Percentiles rank a stretch among this genome's conserved stretches.
phyloP scores from a whole-genome alignment of 106 monocot genomes.

The Phalaenopsis aphrodite region DNA sequence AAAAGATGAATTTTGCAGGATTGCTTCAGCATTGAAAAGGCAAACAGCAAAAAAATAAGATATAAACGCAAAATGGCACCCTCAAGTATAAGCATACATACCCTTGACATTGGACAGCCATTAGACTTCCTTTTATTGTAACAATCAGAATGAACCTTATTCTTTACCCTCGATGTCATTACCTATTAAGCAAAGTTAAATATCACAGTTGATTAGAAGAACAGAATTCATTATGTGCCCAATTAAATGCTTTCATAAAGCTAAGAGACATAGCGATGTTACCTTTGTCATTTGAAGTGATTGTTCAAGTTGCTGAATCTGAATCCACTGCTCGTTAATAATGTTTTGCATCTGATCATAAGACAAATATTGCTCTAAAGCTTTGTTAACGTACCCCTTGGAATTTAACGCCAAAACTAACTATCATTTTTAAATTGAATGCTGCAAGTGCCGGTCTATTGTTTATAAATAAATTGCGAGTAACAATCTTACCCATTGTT shows the following conservation, averaged over 20 bases:
- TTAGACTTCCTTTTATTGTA: conserved; percentile 7
- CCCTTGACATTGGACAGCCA: conserved; percentile 32
- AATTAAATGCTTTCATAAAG: conserved; percentile 5
- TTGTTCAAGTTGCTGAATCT: conserved; percentile 74
- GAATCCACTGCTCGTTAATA: conserved; percentile 89
- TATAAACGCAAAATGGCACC: conserved; percentile 1
- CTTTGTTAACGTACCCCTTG: not conserved
- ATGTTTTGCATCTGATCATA: conserved; percentile 56
- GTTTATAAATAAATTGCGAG: not conserved
- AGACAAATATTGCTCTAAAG: not conserved
- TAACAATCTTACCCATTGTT: not conserved
- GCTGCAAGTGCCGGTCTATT: not conserved
- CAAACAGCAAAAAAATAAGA: not conserved
- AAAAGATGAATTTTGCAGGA: not conserved
- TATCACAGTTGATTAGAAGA: conserved; percentile 4
- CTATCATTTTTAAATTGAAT: not conserved
- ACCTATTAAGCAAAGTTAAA: conserved; percentile 33
- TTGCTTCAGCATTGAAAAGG: not conserved
- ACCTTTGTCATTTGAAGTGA: conserved; percentile 77
- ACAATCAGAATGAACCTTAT: conserved; percentile 15
- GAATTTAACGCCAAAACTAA: not conserved
- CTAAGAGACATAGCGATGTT: not conserved
- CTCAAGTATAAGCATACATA: conserved; percentile 5
- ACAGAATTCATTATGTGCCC: not conserved
- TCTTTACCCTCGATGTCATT: conserved; percentile 50